Conservation (phyloP, 345 rosid genomes). For the Luvunga scandens region DNA sequence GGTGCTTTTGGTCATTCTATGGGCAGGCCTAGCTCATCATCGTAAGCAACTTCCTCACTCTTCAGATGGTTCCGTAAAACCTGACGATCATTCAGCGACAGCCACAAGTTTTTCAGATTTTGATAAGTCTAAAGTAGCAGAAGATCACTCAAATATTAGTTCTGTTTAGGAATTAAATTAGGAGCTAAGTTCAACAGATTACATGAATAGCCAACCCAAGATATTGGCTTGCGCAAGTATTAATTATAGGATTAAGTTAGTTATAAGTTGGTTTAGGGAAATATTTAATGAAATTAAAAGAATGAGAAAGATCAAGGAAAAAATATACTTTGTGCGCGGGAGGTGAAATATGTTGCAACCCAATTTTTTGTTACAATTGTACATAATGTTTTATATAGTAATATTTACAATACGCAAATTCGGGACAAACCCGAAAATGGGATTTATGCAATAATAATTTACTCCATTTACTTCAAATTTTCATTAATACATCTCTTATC, state of each 20-base stretch:
- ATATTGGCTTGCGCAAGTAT: slow-evolving; percentile 18
- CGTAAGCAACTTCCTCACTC: slow-evolving; percentile 27
- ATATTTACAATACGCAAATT: background rate
- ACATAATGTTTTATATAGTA: background rate
- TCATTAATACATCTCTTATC: too few relatives aligned
- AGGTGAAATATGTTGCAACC: background rate
- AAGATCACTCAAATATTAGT: slow-evolving; percentile 9
- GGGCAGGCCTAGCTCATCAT: slow-evolving; percentile 27
- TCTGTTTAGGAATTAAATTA: slow-evolving; percentile 16
- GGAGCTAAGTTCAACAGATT: background rate
- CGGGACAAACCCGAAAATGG: slow-evolving; percentile 15
- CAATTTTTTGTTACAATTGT: background rate
- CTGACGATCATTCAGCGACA: slow-evolving; percentile 21
- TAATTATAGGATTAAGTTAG: background rate
- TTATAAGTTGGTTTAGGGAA: background rate
- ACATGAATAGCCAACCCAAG: background rate
- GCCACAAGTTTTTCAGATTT: slow-evolving; percentile 7
- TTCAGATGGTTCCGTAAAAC: slow-evolving; percentile 34
- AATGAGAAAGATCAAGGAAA: background rate
- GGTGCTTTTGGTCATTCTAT: slow-evolving; percentile 41
- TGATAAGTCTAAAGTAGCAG: slow-evolving; percentile 4
- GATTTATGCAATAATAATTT: background rate
- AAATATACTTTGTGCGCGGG: background rate
- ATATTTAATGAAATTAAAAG: background rate
- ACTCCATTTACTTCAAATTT: too few relatives aligned